Evolutionary conservation across 1,284 basidiomycete species (phyloP), one percentile per base, ranked within the genome.

Genomic region (Tausonia pullulans): DNA sequence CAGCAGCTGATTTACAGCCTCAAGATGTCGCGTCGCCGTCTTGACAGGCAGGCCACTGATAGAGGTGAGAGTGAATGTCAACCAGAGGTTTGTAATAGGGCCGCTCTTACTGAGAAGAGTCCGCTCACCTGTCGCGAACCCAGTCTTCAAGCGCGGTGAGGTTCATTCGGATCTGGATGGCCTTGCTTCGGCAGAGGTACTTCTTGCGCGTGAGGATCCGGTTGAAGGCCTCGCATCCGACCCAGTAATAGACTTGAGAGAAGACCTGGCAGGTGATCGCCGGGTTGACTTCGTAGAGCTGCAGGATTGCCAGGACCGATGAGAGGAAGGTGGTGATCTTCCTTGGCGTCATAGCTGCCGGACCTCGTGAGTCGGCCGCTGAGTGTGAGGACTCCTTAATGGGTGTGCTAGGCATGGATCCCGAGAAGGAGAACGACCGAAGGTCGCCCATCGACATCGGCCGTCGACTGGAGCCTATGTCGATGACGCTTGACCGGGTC

Each of bases 111-210:
- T 27, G 27, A 27, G 27, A 27, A 27, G 13, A 9, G 27, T 13
- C 14, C 5, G 48, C 57, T 51, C 6, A 53, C 78, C 87, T 87
- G 65, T 82, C 80, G 13, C 87, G 83, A 43, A 92, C 83, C 95
- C 96, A 98, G 70, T 97, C 92, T 73, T 98, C 93, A 27, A 98
- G 77, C 3, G 82, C 83, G 14, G 84, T 83, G 51, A 97, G 76
- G 75, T 97, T 98, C 82, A 94, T 84, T 60, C 85, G 82, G 68
- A 98, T 90, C 74, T 97, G 93, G 66, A 90, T 80, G 1, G 96
- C 94, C 70, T 88, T 84, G 67, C 79, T 90, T 79, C 95, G 83
- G 76, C 95, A 98, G 0, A 98, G 78, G 73, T 92, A 95, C 73
- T 93, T 95, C 77, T 92, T 93, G 62, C 92, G 82, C 3, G 88